These are phyloP conservation scores for Atalantia buxifolia DNA, from an alignment of 345 rosid genomes.

Conservation along the genomic window DNA sequence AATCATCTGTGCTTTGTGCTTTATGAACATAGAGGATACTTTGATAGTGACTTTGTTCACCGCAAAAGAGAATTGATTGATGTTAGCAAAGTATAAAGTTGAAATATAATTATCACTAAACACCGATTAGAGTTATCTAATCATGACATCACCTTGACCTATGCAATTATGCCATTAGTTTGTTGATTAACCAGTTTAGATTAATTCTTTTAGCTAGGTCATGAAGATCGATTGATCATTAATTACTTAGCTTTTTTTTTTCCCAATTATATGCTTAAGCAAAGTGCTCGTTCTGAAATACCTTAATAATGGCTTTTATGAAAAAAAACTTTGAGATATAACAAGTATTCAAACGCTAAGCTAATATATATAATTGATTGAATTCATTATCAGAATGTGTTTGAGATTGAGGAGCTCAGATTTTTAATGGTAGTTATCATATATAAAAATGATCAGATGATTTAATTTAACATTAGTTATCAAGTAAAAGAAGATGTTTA, in stretches of 20 bases:
- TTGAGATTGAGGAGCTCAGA: too few relatives aligned
- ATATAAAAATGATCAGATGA: too few relatives aligned
- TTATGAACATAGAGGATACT: neutral
- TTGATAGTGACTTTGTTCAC: slow-evolving; percentile 17
- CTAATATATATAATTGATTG: too few relatives aligned
- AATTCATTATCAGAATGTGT: too few relatives aligned
- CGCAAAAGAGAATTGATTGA: slow-evolving; percentile 1
- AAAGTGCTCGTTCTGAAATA: too few relatives aligned
- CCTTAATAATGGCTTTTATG: too few relatives aligned
- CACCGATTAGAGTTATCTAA: neutral
- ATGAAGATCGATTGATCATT: neutral
- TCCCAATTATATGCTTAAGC: too few relatives aligned
- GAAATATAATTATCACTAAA: neutral
- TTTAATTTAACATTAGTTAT: neutral
- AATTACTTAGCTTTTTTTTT: neutral
- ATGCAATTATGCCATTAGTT: neutral
- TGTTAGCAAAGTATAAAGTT: neutral
- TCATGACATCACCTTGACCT: slow-evolving; percentile 3
- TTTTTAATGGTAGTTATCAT: too few relatives aligned
- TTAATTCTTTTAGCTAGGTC: neutral
- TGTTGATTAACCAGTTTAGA: neutral
- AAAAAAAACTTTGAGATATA: neutral
- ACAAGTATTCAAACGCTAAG: neutral
- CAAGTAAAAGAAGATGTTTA: too few relatives aligned
- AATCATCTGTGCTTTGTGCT: slow-evolving; percentile 12